phyloP scores from a whole-genome alignment of 2,329 filamentous ascomycete species.

The Colletotrichum zoysiae region DNA sequence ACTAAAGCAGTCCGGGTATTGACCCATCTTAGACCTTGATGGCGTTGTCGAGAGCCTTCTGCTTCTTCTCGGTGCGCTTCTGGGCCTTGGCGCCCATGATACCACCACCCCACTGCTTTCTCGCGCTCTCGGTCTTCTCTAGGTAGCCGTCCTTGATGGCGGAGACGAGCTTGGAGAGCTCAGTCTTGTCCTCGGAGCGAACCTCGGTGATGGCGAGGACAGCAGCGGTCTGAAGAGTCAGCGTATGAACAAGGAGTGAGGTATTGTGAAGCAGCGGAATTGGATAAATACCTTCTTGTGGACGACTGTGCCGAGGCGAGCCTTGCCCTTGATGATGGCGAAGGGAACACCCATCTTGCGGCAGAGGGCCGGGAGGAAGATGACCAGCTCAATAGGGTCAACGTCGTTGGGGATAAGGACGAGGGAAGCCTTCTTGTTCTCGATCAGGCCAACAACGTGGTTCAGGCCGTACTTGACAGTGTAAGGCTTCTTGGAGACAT shows the following conservation, averaged over 20 bases:
- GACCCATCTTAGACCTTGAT: slow-evolving; percentile 89
- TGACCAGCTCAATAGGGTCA: slow-evolving; percentile 98
- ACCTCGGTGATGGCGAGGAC: slow-evolving; percentile 97
- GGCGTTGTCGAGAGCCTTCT: slow-evolving; percentile 92
- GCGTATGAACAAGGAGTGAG: slow-evolving; percentile 39
- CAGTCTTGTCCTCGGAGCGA: slow-evolving; percentile 96
- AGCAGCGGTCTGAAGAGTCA: slow-evolving; percentile 86
- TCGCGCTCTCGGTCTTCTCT: slow-evolving; percentile 92
- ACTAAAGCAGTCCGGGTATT: slow-evolving; percentile 51
- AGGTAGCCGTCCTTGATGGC: slow-evolving; percentile 98
- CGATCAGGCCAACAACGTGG: slow-evolving; percentile 96
- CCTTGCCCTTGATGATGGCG: slow-evolving; percentile 99
- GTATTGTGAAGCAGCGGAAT: no score
- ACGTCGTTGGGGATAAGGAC: slow-evolving; percentile 99
- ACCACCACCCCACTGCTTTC: slow-evolving; percentile 98
- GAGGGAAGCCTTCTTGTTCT: slow-evolving; percentile 99
- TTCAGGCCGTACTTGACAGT: slow-evolving; percentile 99
- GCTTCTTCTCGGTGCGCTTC: slow-evolving; percentile 82
- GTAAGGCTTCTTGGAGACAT: slow-evolving; percentile 99
- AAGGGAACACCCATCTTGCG: slow-evolving; percentile 99
- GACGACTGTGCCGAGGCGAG: slow-evolving; percentile 96
- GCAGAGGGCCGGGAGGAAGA: slow-evolving; percentile 99
- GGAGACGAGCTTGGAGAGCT: slow-evolving; percentile 96
- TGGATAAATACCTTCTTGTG: slow-evolving; percentile 90
- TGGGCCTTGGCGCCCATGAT: slow-evolving; percentile 98